Base-by-base conservation (phyloP, 305 asterid species). In the Ilex paraguariensis region DNA sequence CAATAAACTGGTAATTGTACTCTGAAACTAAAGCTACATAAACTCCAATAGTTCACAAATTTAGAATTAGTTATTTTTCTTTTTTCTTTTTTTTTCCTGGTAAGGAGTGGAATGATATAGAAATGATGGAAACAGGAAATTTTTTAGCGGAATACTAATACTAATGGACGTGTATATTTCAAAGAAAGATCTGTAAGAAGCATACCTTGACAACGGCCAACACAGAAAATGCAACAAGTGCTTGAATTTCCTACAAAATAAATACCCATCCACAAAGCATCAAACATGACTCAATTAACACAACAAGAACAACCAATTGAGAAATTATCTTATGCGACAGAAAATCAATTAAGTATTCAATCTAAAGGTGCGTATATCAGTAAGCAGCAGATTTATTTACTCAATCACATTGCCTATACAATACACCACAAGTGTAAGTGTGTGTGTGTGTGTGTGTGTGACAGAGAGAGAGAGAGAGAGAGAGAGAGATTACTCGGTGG, bases 41-140 rank as follows among this genome's bases (percentile, higher is more conserved):
- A 36, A 36, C 9, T 36, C 6, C 28, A 21, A 21, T 21, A 21
- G 28, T 21, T 21, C 28, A 21, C 28, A 21, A 21, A 21, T 21
- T 21, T 21, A 21, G 1, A 21, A 21, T 0, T 21, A 21, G 1
- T 21, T 21, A 21, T 21, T 21, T 36, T 36, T 36, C 42, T 8
- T 36, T 8, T 36, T 36, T 3, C 0, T 36, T 36, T 33, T 36
- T 36, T 36, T 36, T 4, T 36, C 42, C 6, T 36, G 42, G 6
- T 36, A 60, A 88, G 90, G 70, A 76, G 77, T 16, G 91, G 95
- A 36, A 87, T 33, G 0, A 36, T 36, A 36, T 36, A 36, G 7
- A 36, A 36, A 36, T 36, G 9, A 36, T 92, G 95, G 56, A 91
- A 76, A 88, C 87, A 88, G 59, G 89, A 79, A 81, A 91, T 88